Evolutionary conservation across 495 filamentous ascomycete genomes (phyloP).

Genomic region (Extremus antarcticus): DNA sequence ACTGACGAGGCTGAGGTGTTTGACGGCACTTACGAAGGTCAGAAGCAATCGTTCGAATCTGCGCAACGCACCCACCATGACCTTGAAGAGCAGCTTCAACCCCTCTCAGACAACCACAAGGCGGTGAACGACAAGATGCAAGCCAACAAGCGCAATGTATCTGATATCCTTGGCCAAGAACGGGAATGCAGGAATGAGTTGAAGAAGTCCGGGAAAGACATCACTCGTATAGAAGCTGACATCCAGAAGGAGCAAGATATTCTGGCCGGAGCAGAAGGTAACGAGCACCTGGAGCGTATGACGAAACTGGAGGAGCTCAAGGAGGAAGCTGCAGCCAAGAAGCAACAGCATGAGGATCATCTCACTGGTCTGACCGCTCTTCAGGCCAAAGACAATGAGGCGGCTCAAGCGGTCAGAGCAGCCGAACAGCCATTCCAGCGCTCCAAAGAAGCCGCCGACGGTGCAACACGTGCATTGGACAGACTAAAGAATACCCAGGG

Average conservation of each 20-base stretch:
- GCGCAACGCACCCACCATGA: slow-evolving; percentile 27
- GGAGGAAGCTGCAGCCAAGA: slow-evolving; percentile 35
- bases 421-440: slow-evolving; percentile 12
- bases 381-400: slow-evolving; percentile 27
- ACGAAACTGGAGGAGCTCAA: slow-evolving; percentile 41
- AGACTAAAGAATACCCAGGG: slow-evolving; percentile 44
- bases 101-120: slow-evolving; percentile 30
- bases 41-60: slow-evolving; percentile 30
- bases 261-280: slow-evolving; percentile 26
- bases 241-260: slow-evolving; percentile 21
- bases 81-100: slow-evolving; percentile 30
- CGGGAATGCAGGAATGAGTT: slow-evolving; percentile 36
- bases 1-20: slow-evolving; percentile 32
- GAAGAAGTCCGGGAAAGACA: slow-evolving; percentile 21
- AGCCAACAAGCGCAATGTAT: slow-evolving; percentile 14
- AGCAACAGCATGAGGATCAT: slow-evolving; percentile 30
- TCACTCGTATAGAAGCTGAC: slow-evolving; percentile 29
- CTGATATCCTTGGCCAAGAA: slow-evolving; percentile 35
- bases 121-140: slow-evolving; percentile 32
- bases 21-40: slow-evolving; percentile 31
- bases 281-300: slow-evolving; percentile 24
- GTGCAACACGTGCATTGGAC: slow-evolving; percentile 38
- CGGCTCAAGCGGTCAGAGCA: slow-evolving; percentile 31
- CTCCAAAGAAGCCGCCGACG: slow-evolving; percentile 29
- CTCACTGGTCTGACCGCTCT: slow-evolving; percentile 26